Base-by-base conservation (phyloP, 1,284 basidiomycete genomes). In the Ustilago crameri region DNA sequence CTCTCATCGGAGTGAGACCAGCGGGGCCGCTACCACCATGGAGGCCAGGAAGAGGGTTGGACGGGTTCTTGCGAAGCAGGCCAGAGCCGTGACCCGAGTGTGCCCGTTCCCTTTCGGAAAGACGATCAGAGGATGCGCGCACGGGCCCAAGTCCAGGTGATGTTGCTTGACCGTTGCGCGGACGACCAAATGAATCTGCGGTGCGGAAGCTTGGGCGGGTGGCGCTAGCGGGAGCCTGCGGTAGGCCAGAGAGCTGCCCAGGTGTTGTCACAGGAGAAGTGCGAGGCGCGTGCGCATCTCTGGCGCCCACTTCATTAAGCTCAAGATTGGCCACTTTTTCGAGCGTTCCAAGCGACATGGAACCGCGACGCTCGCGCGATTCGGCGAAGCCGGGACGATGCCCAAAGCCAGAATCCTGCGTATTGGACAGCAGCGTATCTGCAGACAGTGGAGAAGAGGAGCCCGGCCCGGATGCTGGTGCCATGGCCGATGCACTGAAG, bases 51-150 rank as follows among this genome's bases (percentile, higher is more conserved):
- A 59, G 61, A n/a, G 78, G 78, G 34, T 80, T 80, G 40, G 72
- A 75, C 10, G 78, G 76, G 45, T 80, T 80, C 63, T 80, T 80
- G 26, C 67, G 65, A 50, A 80, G 66, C 50, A 70, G 44, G 9
- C 66, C 75, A 18, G 67, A 70, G 14, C 76, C 74, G 30, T 64
- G 61, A 15, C 70, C 70, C 24, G 70, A 69, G 17, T 61, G 42
- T 14, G 58, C 49, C 49, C 77, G 45, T 26, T 76, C 76, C 17
- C 76, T 65, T 51, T 66, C 64, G 22, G 73, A 75, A 14, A 73
- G 42, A 24, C 73, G 70, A 51, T 78, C 77, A 9, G 77, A 79
- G 8, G 75, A 71, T 10, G 77, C 72, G 24, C 76, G 65, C 57
- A 75, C 57, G 26, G 74, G 71, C 14, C 66, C 65, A 17, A 71